Base-by-base conservation (phyloP, 257 asterid species). In the Penstemon newberryi region DNA sequence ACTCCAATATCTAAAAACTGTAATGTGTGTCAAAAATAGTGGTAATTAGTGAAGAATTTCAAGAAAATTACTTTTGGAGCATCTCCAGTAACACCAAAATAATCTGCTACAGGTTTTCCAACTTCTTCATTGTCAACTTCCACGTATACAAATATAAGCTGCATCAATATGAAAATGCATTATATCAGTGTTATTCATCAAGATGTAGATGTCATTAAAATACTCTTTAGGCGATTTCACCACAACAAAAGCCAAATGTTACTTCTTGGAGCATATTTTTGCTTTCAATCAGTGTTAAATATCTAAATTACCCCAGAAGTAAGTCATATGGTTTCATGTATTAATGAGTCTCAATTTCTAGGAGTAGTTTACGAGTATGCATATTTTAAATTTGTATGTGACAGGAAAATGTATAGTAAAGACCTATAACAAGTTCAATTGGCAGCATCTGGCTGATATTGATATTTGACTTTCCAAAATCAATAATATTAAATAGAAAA, bases 31-130 rank as follows among this genome's bases (percentile, higher is more conserved):
- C 8, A 39, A 42, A 75, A 77, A 70, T 4, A 18, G 71, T 55
- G 41, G 56, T 54, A 69, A 61, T 67, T 72, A 50, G 66, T 13
- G 68, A 47, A 67, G 71, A 67, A 51, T 60, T 60, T 66, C 49
- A 78, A 77, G 73, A 71, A 55, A 39, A 36, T 74, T 79, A 94
- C 99, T 70, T 81, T 82, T 60, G 96, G 84, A 75, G 81, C 72
- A 75, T 87, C 84, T 75, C 89, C 95, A 13, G 83, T 74, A 61
- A 89, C 75, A 63, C 99, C 96, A 80, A 91, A 91, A 77, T 83
- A 91, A 65, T 89, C 85, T 38, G 97, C 95, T 46, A 94, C 96
- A 3, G 97, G 96, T 79, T 69, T 86, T 74, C 97, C 99, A 50
- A 76, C 85, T 70, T 89, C 97, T 56, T 91, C 93, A 77, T 91